Evolutionary conservation across 495 filamentous ascomycete species (phyloP).

Genomic region (Neurospora tetraspora): DNA sequence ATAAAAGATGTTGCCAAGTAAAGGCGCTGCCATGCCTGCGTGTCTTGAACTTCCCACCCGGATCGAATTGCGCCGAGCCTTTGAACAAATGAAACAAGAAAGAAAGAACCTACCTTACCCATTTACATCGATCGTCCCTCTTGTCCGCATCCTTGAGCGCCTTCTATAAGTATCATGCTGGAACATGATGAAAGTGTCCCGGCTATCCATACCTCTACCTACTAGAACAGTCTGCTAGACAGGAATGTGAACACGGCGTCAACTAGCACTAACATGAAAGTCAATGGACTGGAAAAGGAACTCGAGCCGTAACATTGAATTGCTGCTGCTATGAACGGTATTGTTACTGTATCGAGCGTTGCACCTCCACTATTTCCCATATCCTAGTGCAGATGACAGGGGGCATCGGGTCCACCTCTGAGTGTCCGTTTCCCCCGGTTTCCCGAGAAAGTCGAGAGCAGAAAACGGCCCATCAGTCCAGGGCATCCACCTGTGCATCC

Average conservation of each 20-base stretch:
- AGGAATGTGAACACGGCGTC: neutral
- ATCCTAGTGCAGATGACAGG: neutral
- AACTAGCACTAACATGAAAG: neutral
- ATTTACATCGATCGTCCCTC: neutral
- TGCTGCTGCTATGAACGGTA: neutral
- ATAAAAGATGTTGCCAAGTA: neutral
- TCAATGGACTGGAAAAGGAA: neutral
- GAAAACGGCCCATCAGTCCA: neutral
- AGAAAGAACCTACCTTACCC: neutral
- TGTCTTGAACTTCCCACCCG: neutral
- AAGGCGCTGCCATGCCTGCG: neutral
- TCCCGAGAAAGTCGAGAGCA: neutral
- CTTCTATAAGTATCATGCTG: neutral
- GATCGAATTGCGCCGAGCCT: neutral
- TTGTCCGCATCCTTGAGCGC: neutral
- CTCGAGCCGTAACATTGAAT: neutral
- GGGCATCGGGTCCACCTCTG: neutral
- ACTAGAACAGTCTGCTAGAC: neutral
- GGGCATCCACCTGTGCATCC: neutral
- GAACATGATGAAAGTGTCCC: neutral
- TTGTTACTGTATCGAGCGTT: conserved; percentile 1
- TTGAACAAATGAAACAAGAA: neutral
- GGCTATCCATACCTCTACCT: too few relatives aligned
- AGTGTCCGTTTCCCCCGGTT: neutral
- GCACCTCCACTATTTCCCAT: neutral